Conservation (phyloP, 306 rosid genomes). For the Sicyos baderoa region DNA sequence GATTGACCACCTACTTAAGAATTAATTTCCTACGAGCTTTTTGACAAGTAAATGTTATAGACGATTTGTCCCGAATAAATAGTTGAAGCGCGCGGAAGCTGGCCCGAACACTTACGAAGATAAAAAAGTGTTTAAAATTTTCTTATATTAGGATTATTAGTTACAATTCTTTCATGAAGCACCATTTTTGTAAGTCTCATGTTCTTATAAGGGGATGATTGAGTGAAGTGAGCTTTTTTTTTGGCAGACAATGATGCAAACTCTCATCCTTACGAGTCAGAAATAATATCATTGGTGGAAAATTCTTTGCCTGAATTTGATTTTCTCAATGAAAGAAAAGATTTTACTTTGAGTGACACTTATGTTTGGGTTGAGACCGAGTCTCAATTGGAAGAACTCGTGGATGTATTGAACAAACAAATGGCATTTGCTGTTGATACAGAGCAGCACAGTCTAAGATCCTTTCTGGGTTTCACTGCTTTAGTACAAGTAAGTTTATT, state of each 20-base stretch:
- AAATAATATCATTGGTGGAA: constrained; percentile 40
- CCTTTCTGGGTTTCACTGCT: constrained; percentile 81
- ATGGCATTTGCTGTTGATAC: constrained; percentile 70
- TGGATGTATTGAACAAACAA: constrained; percentile 41
- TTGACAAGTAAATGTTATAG: no score
- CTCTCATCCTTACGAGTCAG: constrained; percentile 60
- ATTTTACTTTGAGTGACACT: constrained; percentile 39
- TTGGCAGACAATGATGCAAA: constrained; percentile 39
- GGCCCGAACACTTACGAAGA: no score
- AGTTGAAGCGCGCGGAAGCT: no score
- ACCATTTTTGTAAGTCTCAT: background rate
- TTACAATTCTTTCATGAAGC: background rate
- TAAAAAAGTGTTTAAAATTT: background rate
- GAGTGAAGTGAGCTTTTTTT: background rate
- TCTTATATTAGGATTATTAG: background rate
- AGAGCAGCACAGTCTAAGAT: constrained; percentile 71
- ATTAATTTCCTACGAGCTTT: no score
- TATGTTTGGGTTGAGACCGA: constrained; percentile 67
- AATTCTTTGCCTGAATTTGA: constrained; percentile 36
- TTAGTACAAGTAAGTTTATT: constrained; percentile 50
- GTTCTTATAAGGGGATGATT: background rate
- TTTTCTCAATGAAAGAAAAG: constrained; percentile 27
- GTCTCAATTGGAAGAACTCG: constrained; percentile 48
- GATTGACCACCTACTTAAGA: no score
- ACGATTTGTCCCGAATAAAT: no score